A percentile compares a stretch with the other conserved stretches of the same genome.
phyloP scores from a whole-genome alignment of 257 asterid genomes.

The Fraxinus cuspidata region DNA sequence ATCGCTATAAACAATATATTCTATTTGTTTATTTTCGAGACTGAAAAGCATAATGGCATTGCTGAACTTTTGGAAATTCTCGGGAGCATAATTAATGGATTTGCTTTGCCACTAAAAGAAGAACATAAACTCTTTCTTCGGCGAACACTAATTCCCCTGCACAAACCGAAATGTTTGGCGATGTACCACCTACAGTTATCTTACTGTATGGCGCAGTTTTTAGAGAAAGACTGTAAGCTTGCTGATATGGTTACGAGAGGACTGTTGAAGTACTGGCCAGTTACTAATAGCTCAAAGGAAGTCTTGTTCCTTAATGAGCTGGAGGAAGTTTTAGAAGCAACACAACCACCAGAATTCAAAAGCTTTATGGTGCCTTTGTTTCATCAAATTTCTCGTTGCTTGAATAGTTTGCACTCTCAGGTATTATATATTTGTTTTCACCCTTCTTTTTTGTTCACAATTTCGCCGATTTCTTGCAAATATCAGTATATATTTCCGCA shows the following conservation, averaged over 20 bases:
- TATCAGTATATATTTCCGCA: not conserved
- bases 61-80: conserved; percentile 30
- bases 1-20: not conserved
- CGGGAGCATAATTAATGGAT: conserved; percentile 29
- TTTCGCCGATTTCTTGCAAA: not conserved
- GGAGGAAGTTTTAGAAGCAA: conserved; percentile 41
- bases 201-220: conserved; percentile 37
- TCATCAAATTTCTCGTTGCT: conserved; percentile 33
- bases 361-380: conserved; percentile 41
- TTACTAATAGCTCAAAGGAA: conserved; percentile 39
- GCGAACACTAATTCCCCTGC: conserved; percentile 38
- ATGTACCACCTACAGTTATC: conserved; percentile 42
- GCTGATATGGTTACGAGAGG: conserved; percentile 40
- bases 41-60: conserved; percentile 37
- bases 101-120: conserved; percentile 33
- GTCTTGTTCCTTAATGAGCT: conserved; percentile 43
- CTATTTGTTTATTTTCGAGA: conserved; percentile 33
- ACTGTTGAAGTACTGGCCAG: conserved; percentile 41
- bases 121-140: conserved; percentile 38
- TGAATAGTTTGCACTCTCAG: conserved; percentile 44
- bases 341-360: conserved; percentile 33
- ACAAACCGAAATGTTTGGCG: conserved; percentile 44
- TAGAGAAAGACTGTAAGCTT: conserved; percentile 44
- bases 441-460: not conserved
- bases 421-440: conserved; percentile 18